Evolutionary conservation across 495 filamentous ascomycete genomes (phyloP), one percentile per base, ranked within the genome.

Genomic region (Penicillium malachiteum): DNA sequence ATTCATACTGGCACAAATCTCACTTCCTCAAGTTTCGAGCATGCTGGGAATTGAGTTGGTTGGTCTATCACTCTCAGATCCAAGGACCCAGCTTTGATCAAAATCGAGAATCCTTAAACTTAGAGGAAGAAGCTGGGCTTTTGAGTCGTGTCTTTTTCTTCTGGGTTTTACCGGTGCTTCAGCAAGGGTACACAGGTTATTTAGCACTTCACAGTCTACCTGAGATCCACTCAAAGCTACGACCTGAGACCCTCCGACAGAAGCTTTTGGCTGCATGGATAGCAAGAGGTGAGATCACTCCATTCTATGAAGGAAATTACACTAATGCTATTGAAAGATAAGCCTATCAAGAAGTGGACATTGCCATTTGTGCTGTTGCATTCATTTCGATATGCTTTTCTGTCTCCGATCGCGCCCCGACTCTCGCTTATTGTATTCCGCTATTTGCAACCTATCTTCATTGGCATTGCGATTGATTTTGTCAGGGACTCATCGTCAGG

Each of bases 391-490:
- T 4, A 45, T 18, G 26, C 50, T 3, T 35, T 52, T 7, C 12
- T 52, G 17, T 45, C 40, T 8, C 50, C 50, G 11, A 44, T 52
- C 10, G 12, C 21, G n/a, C 40, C 50, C 3, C 50, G 50, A 14
- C 13, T 45, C 5, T 26, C 41, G 21, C 39, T 52, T 17, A 45
- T 52, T 39, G 6, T 52, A 45, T 52, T 52, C 14, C 34, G 32
- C 26, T 52, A 52, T 42, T 13, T 52, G 40, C 50, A 52, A n/a
- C 50, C 50, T 26, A 13, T 45, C 17, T 33, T 52, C 40, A 52
- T 52, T 45, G 50, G 50, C 7, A 14, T 42, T 33, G 50, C 50
- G 26, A 52, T 52, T 21, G 13, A 42, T 2, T 45, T 44, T 37
- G 50, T 52, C 40, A 45, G 16, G 14, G n/a, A 16, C 40, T 13